Evolutionary conservation across 768 basidiomycete genomes (phyloP), one percentile per base, ranked within the genome.

Genomic region (Suillus subaureus): DNA sequence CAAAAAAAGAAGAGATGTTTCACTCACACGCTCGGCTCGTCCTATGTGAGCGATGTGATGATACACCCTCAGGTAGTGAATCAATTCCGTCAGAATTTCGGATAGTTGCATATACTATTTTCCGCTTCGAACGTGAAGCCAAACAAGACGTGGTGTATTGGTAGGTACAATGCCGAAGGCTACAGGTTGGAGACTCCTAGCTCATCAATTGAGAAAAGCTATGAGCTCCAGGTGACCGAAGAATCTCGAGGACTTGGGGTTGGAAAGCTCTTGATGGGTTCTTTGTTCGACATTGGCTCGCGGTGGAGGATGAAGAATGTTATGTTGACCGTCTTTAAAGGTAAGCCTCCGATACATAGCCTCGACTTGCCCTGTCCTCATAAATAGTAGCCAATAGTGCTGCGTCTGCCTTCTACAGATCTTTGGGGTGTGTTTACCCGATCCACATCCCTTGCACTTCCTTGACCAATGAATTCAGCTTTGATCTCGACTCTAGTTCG

Each of bases 81-180:
- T 70, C 28, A 64, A 70, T 18, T 66, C 64, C 15, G 45, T 21
- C 54, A 47, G 51, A 40, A 58, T 82, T 31, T 67, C 79, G 62
- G 5, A 21, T 79, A 3, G 61, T 77, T 21, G 84, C 80, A 11
- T 85, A 79, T 70, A 68, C 81, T 18, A 86, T 87, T 77, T 93
- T 94, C 73, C 86, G 92, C 1, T 94, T 94, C 66, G 92, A 93
- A 63, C 72, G 78, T 35, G 93, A 94, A 68, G 81, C 85, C 11
- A 79, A 78, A 6, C 81, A 86, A 66, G 77, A 86, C 64, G 75
- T 91, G 4, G 60, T 92, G 4, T 95, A 94, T 72, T 94, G 92
- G 93, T 92, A 69, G 33, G 74, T 69, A 49, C 54, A 40, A 60
- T 60, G 8, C 8, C 6, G 45, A 55, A 42, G 39, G 16, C 31